phyloP scores from a whole-genome alignment of 2,329 filamentous ascomycete species.

The Colletotrichum sp. region DNA sequence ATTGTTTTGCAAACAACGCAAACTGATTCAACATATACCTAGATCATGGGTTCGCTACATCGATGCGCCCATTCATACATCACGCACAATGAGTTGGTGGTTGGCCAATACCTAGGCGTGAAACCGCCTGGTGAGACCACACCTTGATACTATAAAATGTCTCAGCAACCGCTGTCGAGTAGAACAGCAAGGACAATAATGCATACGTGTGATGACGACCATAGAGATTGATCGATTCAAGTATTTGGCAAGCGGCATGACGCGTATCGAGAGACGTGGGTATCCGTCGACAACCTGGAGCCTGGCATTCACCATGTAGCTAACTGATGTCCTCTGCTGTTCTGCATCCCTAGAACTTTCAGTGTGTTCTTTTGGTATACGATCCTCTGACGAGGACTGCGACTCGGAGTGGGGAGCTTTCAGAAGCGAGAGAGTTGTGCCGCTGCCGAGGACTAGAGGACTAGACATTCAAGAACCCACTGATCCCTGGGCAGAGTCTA shows the following conservation, averaged over 20 bases:
- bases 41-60: not conserved
- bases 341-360: fast-evolving
- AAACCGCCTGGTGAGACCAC: not conserved
- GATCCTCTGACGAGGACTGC: not conserved
- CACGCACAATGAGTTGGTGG: no score
- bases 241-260: not conserved
- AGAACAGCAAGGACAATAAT: not conserved
- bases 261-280: not conserved
- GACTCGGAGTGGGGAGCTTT: not conserved
- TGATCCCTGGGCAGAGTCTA: not conserved
- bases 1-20: not conserved
- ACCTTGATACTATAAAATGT: fast-evolving
- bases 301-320: fast-evolving
- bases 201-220: fast-evolving
- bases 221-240: not conserved
- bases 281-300: fast-evolving
- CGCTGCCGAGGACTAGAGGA: not conserved
- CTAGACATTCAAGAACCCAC: not conserved
- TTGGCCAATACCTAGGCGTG: not conserved
- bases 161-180: not conserved
- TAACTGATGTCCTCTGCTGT: fast-evolving
- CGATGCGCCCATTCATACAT: not conserved
- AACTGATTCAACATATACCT: not conserved
- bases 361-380: not conserved
- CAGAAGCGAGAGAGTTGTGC: not conserved